These are phyloP conservation scores for Ophiostoma himal-ulmi DNA, from an alignment of 2,329 filamentous ascomycete genomes.

Conservation along the genomic window DNA sequence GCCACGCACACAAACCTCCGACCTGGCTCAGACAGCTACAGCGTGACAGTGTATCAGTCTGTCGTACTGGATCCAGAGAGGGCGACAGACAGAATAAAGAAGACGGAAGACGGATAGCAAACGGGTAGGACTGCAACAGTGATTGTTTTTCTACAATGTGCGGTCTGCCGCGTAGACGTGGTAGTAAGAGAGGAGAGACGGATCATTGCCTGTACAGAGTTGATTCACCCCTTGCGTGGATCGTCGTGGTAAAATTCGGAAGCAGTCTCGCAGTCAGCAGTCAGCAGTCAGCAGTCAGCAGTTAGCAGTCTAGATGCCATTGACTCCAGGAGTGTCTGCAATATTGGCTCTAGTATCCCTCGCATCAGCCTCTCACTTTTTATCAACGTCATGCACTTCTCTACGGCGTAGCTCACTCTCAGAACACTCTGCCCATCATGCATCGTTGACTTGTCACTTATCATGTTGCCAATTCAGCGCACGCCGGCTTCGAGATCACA, in stretches of 20 bases:
- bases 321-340: background rate
- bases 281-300: too few species aligned
- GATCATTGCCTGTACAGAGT: conserved; percentile 1
- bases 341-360: background rate
- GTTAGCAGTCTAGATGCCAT: too few species aligned
- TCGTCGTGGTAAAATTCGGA: background rate
- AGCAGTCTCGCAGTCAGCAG: background rate
- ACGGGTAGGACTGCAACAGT: background rate
- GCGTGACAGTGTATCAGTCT: background rate
- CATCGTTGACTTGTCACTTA: background rate
- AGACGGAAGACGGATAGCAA: background rate
- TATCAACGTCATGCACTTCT: background rate
- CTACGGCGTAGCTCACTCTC: background rate
- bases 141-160: conserved; percentile 4
- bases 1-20: conserved; percentile 3
- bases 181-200: background rate
- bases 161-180: background rate
- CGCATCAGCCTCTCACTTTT: background rate
- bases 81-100: background rate
- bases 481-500: too few species aligned
- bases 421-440: background rate
- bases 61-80: background rate
- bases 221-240: background rate
- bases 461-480: background rate
- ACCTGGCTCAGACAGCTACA: conserved; percentile 1